Conservation (phyloP, 2,329 filamentous ascomycete genomes). For the Chaetothyriales sp. region DNA sequence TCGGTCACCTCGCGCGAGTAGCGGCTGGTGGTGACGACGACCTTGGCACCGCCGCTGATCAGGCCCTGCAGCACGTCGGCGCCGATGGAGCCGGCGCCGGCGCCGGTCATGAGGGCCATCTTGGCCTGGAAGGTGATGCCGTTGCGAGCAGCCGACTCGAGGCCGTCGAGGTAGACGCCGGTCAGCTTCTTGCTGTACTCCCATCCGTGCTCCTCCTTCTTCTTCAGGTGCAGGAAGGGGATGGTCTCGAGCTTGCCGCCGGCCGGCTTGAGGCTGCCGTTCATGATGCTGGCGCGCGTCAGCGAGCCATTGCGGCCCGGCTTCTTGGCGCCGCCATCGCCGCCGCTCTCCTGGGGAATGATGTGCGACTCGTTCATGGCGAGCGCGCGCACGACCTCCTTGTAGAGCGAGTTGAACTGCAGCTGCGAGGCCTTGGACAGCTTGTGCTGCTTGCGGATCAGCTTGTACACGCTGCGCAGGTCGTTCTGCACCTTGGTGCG, state of each 20-base stretch:
- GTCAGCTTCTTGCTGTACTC: slow-evolving; percentile 99
- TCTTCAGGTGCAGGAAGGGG: slow-evolving; percentile 92
- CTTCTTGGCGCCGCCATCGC: slow-evolving; percentile 49
- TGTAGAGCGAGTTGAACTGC: slow-evolving; percentile 90
- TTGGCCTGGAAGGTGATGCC: slow-evolving; percentile 91
- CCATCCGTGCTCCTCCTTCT: slow-evolving; percentile 87
- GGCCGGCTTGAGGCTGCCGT: slow-evolving; percentile 50
- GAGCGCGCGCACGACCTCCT: slow-evolving; percentile 82
- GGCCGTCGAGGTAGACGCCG: slow-evolving; percentile 75
- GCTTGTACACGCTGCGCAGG: slow-evolving; percentile 86
- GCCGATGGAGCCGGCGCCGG: slow-evolving; percentile 92
- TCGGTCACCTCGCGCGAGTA: slow-evolving; percentile 97
- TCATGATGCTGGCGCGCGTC: slow-evolving; percentile 32
- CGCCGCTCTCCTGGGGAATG: slow-evolving; percentile 77
- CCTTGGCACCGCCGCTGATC: slow-evolving; percentile 91
- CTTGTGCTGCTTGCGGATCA: slow-evolving; percentile 97
- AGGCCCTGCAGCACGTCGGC: slow-evolving; percentile 92
- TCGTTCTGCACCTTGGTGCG: slow-evolving; percentile 96
- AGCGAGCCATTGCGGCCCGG: slow-evolving; percentile 35
- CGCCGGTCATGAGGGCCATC: slow-evolving; percentile 95
- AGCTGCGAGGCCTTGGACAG: slow-evolving; percentile 91
- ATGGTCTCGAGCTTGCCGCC: slow-evolving; percentile 93
- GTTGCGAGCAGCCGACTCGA: slow-evolving; percentile 74
- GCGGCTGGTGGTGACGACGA: slow-evolving; percentile 88
- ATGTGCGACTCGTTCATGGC: slow-evolving; percentile 98